Evolutionary conservation across 495 filamentous ascomycete species (phyloP).

Genomic region (Polyplosphaeria fusca): DNA sequence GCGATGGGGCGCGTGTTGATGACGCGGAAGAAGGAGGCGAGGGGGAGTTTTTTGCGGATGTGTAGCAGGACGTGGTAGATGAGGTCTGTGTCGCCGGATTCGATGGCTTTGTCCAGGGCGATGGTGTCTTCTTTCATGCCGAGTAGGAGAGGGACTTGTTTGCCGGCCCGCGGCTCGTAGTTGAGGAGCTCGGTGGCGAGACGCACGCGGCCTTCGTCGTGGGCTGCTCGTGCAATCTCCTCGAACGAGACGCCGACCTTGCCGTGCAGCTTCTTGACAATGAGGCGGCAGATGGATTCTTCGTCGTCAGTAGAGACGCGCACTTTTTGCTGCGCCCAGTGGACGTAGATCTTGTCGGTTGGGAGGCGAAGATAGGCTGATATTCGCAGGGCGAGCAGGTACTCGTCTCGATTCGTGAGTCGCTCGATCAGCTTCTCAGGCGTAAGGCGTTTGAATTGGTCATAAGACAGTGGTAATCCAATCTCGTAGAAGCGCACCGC

Average conservation of each 20-base stretch:
- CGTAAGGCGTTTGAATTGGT: conserved; percentile 83
- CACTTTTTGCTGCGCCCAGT: conserved; percentile 96
- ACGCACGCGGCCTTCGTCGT: conserved; percentile 84
- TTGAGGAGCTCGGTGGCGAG: conserved; percentile 88
- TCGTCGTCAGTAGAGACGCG: conserved; percentile 79
- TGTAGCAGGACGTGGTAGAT: conserved; percentile 85
- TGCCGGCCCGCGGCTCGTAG: conserved; percentile 87
- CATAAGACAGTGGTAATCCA: conserved; percentile 85
- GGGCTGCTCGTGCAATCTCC: conserved; percentile 87
- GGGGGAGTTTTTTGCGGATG: conserved; percentile 83
- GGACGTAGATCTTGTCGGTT: conserved; percentile 86
- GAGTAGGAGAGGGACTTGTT: conserved; percentile 90
- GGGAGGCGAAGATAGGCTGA: conserved; percentile 84
- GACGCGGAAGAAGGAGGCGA: conserved; percentile 87
- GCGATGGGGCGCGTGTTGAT: conserved; percentile 85
- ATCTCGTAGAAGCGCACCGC: conserved; percentile 88
- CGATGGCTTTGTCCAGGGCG: conserved; percentile 93
- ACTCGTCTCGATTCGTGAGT: conserved; percentile 83
- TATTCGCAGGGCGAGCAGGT: conserved; percentile 84
- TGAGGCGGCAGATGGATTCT: conserved; percentile 78
- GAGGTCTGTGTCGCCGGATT: conserved; percentile 91
- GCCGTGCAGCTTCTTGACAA: conserved; percentile 80
- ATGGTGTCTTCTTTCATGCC: conserved; percentile 95
- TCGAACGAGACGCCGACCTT: conserved; percentile 94
- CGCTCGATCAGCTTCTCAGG: conserved; percentile 82